phyloP scores from a whole-genome alignment of 2,329 filamentous ascomycete genomes.

The Aspergillus proliferans region DNA sequence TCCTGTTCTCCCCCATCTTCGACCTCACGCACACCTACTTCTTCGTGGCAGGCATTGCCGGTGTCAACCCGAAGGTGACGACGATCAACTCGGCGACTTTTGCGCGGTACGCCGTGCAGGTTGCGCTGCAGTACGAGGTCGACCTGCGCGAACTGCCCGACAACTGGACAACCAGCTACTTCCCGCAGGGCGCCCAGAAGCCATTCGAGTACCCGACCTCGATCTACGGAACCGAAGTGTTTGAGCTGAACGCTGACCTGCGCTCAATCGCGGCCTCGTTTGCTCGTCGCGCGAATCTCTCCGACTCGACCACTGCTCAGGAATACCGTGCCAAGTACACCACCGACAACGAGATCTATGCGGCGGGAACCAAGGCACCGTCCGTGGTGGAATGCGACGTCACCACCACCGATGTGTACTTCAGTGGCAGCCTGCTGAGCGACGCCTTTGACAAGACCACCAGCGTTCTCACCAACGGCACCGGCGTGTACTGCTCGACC shows the following conservation, averaged over 20 bases:
- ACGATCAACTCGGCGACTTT: conserved; percentile 64
- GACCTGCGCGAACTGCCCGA: conserved; percentile 61
- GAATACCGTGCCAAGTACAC: conserved; percentile 53
- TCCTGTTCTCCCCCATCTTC: conserved; percentile 57
- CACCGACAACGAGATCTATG: conserved; percentile 26
- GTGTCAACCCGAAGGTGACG: conserved; percentile 62
- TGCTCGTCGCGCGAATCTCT: conserved; percentile 48
- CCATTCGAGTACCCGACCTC: conserved; percentile 54
- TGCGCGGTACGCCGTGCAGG: conserved; percentile 64
- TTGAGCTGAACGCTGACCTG: conserved; percentile 58
- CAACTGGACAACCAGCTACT: conserved; percentile 62
- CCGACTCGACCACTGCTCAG: conserved; percentile 45
- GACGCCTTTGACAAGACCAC: conserved; percentile 62
- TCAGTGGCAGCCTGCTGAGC: conserved; percentile 54
- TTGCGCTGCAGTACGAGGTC: conserved; percentile 70
- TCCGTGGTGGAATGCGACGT: conserved; percentile 59
- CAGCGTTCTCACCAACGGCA: conserved; percentile 59
- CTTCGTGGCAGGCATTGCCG: conserved; percentile 64
- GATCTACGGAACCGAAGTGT: conserved; percentile 64
- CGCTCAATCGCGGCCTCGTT: conserved; percentile 49
- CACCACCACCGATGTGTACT: conserved; percentile 68
- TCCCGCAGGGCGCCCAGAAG: conserved; percentile 54
- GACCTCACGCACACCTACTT: conserved; percentile 65
- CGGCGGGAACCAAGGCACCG: conserved; percentile 43
- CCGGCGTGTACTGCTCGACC: conserved; percentile 62